Base-by-base conservation (phyloP, 2,329 filamentous ascomycete genomes). In the Endothia cerciana region DNA sequence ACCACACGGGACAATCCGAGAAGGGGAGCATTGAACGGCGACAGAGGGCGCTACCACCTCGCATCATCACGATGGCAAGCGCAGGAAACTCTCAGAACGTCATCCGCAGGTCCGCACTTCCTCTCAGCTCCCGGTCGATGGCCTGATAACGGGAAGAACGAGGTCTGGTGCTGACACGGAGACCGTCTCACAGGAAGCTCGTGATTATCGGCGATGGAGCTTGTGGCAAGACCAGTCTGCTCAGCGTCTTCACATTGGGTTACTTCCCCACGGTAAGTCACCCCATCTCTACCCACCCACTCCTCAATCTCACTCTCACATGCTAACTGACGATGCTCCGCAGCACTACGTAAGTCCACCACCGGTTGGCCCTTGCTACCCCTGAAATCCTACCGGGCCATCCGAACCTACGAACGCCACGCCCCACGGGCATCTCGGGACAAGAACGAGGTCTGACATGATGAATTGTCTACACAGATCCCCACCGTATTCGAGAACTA, bases 401-500 rank as follows among this genome's bases (percentile, higher is more conserved):
- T 25, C 43, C 59, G 59, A 58, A 22, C 2, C n/a, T 17, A 25
- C n/a, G 38, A 56, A 22, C 25, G 25, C 11, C 55, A 40, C n/a
- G 30, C 33, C 30, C 51, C 30, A 55, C 55, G 56, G 45, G 22
- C 3, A 28, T 11, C 38, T 19, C 7, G n/a, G 22, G n/a, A 58
- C 33, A 55, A 33, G 53, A 13, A 60, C 57, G 51, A 61, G n/a
- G 8, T 64, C 64, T 68, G 41, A 68, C 64, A 56, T 33, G 25
- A 64, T 45, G 22, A 38, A 43, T 8, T 30, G 33, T 43, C 25
- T 72, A 69, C 76, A 72, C 77, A 93, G 90, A 94, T 97, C 61
- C 95, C 95, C 1, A 99, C 95, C 57, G 95, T 99, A 45, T 99
- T 99, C 79, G 95, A 99, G 77, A 99, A 99, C 82, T 99, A 99